Base-by-base conservation (phyloP, 2,329 filamentous ascomycete genomes). In the Coccinonectria pachysandricola region DNA sequence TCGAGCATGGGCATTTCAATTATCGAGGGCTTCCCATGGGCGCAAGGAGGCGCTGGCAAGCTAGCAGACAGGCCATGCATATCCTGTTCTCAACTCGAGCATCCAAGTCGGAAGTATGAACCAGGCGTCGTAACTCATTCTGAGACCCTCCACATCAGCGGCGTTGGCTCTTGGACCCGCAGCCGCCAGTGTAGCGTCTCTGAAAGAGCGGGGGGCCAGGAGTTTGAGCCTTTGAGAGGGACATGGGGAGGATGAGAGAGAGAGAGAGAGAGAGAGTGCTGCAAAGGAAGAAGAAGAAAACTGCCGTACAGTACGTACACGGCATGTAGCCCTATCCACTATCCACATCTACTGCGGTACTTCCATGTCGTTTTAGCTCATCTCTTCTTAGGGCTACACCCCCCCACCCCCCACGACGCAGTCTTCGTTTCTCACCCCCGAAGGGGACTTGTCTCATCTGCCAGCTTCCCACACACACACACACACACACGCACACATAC, bases 81-180 rank as follows among this genome's bases (percentile, higher is more conserved):
- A 45, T 43, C 44, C 37, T 36, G 39, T 42, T 34, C 36, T 37
- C 38, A 40, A 37, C 35, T 45, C 39, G n/a, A n/a, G n/a, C n/a
- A n/a, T n/a, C n/a, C n/a, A n/a, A n/a, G n/a, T n/a, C n/a, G n/a
- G n/a, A n/a, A n/a, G n/a, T n/a, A n/a, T n/a, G n/a, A n/a, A n/a
- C 24, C 17, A 22, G 21, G 30, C 39, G 35, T 41, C 34, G 39
- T 31, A 39, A 35, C 33, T 42, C 43, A 43, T 46, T n/a, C 37
- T 45, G 34, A 43, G 42, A 43, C 43, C 42, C 44, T 42, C 43
- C 42, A 41, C 44, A 46, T 46, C 44, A 45, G 44, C 43, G 43
- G 44, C 44, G 44, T 43, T 43, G 41, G 37, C 36, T 29, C 32
- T 27, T 38, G 39, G n/a, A n/a, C n/a, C n/a, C n/a, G n/a, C n/a